phyloP scores from a whole-genome alignment of 148 eudicot species.

The Suaeda aralocaspica region DNA sequence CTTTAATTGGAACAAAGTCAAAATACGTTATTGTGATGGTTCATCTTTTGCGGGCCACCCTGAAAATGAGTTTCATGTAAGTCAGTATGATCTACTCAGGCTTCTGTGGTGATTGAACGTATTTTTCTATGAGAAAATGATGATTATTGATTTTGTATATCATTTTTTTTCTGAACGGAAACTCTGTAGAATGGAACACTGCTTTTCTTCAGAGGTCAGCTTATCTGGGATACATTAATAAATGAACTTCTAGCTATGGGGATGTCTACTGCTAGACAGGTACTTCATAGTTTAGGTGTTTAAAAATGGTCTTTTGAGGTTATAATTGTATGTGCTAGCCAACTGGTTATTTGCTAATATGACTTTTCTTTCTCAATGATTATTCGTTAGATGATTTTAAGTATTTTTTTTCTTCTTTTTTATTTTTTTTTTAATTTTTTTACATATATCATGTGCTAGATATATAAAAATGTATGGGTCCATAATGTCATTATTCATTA shows the following conservation, averaged over 20 bases:
- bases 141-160: slow-evolving; percentile 6
- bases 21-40: slow-evolving; percentile 93
- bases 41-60: slow-evolving; percentile 81
- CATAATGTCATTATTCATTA: too few relatives aligned
- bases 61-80: slow-evolving; percentile 61
- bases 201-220: slow-evolving; percentile 89
- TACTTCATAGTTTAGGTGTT: slow-evolving; percentile 9
- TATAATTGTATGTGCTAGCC: slow-evolving; percentile 3
- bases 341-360: background rate
- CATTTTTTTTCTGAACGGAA: slow-evolving; percentile 16
- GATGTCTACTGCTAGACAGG: slow-evolving; percentile 68
- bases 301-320: background rate
- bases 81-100: slow-evolving; percentile 14
- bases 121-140: slow-evolving; percentile 3
- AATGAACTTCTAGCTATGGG: slow-evolving; percentile 69
- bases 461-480: too few relatives aligned
- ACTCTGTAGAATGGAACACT: slow-evolving; percentile 60
- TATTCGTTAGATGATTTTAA: background rate
- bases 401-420: too few relatives aligned
- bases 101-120: slow-evolving; percentile 5
- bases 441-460: too few relatives aligned
- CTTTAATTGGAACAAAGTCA: slow-evolving; percentile 92
- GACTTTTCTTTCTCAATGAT: background rate
- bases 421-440: too few relatives aligned
- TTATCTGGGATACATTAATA: slow-evolving; percentile 81